A percentile compares a stretch with the other conserved stretches of the same genome.
These are phyloP conservation scores for Sapria himalayana DNA, from an alignment of 345 rosid genomes.

Conservation along the genomic window DNA sequence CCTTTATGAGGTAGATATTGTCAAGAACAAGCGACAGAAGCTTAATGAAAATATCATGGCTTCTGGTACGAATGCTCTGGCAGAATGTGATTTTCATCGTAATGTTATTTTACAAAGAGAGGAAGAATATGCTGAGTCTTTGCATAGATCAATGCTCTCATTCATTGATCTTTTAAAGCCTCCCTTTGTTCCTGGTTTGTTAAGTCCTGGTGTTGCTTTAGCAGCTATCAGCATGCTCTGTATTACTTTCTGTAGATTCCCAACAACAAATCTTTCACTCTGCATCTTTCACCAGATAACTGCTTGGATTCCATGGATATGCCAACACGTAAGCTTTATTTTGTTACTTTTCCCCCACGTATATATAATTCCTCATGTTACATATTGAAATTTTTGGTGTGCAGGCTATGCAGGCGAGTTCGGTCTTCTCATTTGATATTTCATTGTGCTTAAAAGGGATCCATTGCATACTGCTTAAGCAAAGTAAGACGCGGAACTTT, in stretches of 20 bases:
- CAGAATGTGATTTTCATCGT: slow-evolving; percentile 16
- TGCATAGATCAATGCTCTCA: slow-evolving; percentile 29
- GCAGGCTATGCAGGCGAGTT: slow-evolving; percentile 37
- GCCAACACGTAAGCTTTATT: slow-evolving; percentile 30
- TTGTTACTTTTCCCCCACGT: slow-evolving; percentile 4
- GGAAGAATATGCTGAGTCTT: slow-evolving; percentile 31
- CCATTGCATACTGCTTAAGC: slow-evolving; percentile 34
- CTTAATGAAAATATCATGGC: slow-evolving; percentile 21
- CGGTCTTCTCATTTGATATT: slow-evolving; percentile 25
- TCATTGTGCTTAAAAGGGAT: slow-evolving; percentile 58
- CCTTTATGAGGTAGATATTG: slow-evolving; percentile 16
- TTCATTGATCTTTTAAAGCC: slow-evolving; percentile 36
- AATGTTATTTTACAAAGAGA: slow-evolving; percentile 19
- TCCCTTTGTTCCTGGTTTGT: slow-evolving; percentile 20
- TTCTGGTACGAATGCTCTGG: slow-evolving; percentile 13
- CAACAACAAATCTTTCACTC: slow-evolving; percentile 27
- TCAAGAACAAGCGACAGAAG: slow-evolving; percentile 42
- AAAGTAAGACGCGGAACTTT: slow-evolving; percentile 27
- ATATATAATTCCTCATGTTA: background rate
- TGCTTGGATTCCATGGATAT: slow-evolving; percentile 69
- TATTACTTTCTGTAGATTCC: slow-evolving; percentile 40
- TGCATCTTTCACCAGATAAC: slow-evolving; percentile 37
- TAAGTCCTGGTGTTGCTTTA: slow-evolving; percentile 33
- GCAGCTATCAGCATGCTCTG: slow-evolving; percentile 72
- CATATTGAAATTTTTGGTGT: slow-evolving; percentile 10